Conservation (phyloP, 2,329 filamentous ascomycete genomes). For the Macrophomina phaseolina region DNA sequence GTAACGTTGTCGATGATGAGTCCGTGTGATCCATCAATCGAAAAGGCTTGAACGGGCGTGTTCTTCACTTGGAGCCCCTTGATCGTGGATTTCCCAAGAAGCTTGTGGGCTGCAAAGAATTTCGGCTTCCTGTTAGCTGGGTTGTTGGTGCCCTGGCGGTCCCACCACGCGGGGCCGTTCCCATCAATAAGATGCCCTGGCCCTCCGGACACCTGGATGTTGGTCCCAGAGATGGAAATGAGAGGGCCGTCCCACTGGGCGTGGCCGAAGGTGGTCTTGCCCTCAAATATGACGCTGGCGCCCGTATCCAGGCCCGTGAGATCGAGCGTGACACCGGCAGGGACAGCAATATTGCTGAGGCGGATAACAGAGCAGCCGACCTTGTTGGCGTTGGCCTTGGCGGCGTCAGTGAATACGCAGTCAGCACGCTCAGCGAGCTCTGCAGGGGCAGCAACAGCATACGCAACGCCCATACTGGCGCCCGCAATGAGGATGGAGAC, state of each 20-base stretch:
- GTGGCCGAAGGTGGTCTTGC: conserved; percentile 71
- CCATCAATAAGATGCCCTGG: conserved; percentile 62
- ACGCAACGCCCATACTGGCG: conserved; percentile 7
- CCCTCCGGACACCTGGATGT: conserved; percentile 65
- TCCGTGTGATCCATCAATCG: conserved; percentile 50
- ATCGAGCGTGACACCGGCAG: conserved; percentile 64
- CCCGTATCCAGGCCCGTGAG: conserved; percentile 59
- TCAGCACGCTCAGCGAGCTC: conserved; percentile 18
- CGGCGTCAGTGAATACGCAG: conserved; percentile 63
- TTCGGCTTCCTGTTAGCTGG: conserved; percentile 51
- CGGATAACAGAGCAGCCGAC: conserved; percentile 60
- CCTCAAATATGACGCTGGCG: conserved; percentile 65
- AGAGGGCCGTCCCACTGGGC: conserved; percentile 70
- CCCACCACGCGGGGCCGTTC: conserved; percentile 60
- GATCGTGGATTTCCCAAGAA: conserved; percentile 58
- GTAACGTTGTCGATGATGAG: conserved; percentile 55
- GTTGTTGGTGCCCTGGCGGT: conserved; percentile 53
- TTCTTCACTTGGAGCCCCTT: conserved; percentile 54
- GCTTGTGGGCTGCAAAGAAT: conserved; percentile 63
- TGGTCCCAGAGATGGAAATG: conserved; percentile 62
- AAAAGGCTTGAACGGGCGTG: conserved; percentile 59
- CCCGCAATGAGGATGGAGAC: conserved; percentile 18
- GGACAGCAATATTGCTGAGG: conserved; percentile 60
- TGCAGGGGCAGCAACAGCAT: conserved; percentile 11
- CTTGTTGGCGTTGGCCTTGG: conserved; percentile 56